A percentile compares a stretch with the other conserved stretches of the same genome.
These are phyloP conservation scores for Blakeslea trispora DNA, from an alignment of 371 early-diverging fungal genomes.

Conservation along the genomic window DNA sequence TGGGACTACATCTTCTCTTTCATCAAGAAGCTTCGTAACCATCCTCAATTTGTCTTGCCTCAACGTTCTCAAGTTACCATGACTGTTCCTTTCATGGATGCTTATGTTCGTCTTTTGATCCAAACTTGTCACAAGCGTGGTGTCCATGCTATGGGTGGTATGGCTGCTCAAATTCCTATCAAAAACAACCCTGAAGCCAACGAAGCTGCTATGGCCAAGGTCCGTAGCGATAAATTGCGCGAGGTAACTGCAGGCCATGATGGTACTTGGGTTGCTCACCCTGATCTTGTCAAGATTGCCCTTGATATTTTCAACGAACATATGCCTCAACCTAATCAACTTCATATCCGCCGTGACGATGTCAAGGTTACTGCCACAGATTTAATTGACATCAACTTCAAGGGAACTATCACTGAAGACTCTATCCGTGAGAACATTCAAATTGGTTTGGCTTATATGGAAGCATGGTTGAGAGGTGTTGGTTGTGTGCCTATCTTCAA, in stretches of 20 bases:
- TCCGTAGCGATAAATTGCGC: constrained; percentile 89
- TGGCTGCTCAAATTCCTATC: constrained; percentile 98
- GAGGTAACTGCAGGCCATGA: constrained; percentile 95
- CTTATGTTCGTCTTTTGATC: constrained; percentile 88
- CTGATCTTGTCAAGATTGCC: constrained; percentile 89
- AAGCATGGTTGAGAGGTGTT: constrained; percentile 92
- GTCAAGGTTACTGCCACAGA: constrained; percentile 83
- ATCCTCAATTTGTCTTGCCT: constrained; percentile 84
- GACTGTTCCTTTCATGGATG: constrained; percentile 96
- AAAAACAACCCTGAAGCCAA: constrained; percentile 87
- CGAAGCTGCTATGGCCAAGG: constrained; percentile 90
- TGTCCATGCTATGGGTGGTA: constrained; percentile 98
- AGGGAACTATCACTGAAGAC: constrained; percentile 82
- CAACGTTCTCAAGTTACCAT: constrained; percentile 89
- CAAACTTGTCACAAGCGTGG: constrained; percentile 97
- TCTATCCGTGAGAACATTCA: constrained; percentile 92
- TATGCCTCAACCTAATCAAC: constrained; percentile 96
- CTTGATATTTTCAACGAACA: constrained; percentile 86
- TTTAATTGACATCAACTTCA: constrained; percentile 79
- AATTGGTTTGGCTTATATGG: constrained; percentile 92
- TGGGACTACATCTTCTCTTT: constrained; percentile 98
- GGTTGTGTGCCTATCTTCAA: constrained; percentile 94
- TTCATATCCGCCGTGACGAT: constrained; percentile 88
- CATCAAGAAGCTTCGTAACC: constrained; percentile 92
- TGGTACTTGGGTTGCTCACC: constrained; percentile 98